Evolutionary conservation across 768 basidiomycete genomes (phyloP), one percentile per base, ranked within the genome.

Genomic region (Pseudohyphozyma bogoriensis): DNA sequence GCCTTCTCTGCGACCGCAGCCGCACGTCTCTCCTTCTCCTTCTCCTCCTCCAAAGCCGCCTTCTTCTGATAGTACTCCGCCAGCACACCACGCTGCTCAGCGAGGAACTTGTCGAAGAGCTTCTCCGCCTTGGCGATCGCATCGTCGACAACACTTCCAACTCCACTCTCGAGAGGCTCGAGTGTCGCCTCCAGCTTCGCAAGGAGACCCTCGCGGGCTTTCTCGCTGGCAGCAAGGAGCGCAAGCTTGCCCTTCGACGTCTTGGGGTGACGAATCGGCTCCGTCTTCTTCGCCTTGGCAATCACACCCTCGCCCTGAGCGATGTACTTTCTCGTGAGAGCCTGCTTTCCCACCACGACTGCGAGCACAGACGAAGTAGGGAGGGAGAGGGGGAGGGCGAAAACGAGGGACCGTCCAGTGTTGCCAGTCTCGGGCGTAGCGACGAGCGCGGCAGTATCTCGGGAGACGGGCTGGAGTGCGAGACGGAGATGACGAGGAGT

Each of bases 351-450:
- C 9, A 64, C 66, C 26, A 67, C 63, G 11, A 57, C 66, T 24
- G 66, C 66, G 50, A 67, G 66, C 35, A 67, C 66, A 0, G 66
- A 64, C 0, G 62, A n/a, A 13, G 62, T 31, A 11, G 66, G 66
- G 18, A 67, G 57, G 9, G 61, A n/a, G 42, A 66, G 61, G 3
- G 66, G 62, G 20, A 64, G 40, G 33, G 37, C 58, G 51, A 61
- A 67, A 39, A 64, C 59, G 6, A 56, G 54, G 20, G 60, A 60
- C n/a, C 62, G 59, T 13, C 29, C 29, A 0, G 26, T 45, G 12
- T 42, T 33, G 10, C 15, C 44, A 28, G 47, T 18, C 7, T 37
- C 20, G 37, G 53, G 42, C 16, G 39, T 24, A 50, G 45, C 6
- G 47, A 7, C 12, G 52, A 51, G 16, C 32, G 9, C 2, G 51